Conservation (phyloP, 768 basidiomycete species). For the Boletus vermiculosoides region DNA sequence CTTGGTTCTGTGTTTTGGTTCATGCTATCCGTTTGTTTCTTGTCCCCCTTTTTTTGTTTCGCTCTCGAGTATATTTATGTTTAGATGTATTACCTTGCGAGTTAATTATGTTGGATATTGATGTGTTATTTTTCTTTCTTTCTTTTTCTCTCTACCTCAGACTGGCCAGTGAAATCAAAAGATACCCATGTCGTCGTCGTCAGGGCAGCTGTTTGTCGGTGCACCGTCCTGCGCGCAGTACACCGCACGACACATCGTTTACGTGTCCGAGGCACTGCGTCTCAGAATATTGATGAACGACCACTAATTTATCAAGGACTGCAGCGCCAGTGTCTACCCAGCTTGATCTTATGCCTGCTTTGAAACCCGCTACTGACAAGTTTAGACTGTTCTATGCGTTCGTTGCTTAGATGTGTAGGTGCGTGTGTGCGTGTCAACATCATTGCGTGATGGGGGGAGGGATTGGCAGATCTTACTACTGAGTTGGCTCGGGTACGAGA, state of each 20-base stretch:
- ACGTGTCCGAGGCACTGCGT: no score
- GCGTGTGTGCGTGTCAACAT: no score
- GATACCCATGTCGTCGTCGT: slow-evolving; percentile 7
- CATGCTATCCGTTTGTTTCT: slow-evolving; percentile 21
- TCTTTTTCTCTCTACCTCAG: background rate
- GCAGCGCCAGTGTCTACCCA: background rate
- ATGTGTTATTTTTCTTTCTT: background rate
- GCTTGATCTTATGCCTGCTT: no score
- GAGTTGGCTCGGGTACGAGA: no score
- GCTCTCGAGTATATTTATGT: slow-evolving; percentile 20
- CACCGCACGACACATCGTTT: background rate
- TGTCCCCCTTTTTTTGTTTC: background rate
- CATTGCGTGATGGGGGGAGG: no score
- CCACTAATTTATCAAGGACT: background rate
- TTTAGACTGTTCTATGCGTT: no score
- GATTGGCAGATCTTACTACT: no score
- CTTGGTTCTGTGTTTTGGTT: slow-evolving; percentile 12
- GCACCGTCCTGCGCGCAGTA: background rate
- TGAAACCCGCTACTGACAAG: no score
- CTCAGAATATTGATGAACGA: no score
- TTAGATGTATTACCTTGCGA: slow-evolving; percentile 15
- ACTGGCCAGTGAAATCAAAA: background rate
- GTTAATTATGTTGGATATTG: slow-evolving; percentile 11
- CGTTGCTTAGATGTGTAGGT: no score
- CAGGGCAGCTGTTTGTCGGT: no score